Conservation (phyloP, 208 protist genomes). For the Porcisia hertigi region DNA sequence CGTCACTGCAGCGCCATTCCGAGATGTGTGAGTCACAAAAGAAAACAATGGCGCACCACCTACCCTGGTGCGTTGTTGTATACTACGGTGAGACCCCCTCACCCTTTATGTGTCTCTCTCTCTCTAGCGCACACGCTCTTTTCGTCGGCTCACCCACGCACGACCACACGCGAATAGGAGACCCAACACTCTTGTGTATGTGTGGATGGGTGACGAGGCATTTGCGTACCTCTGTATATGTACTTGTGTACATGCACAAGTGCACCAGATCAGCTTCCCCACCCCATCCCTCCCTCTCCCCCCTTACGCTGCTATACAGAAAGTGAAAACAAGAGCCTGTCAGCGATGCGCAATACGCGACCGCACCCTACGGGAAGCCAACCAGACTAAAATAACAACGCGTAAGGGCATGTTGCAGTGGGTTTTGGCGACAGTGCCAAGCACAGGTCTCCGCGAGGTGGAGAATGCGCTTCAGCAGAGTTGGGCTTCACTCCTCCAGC, state of each 20-base stretch:
- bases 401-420: neutral
- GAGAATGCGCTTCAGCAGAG: neutral
- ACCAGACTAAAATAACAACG: neutral
- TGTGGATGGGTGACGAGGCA: neutral
- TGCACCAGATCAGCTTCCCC: neutral
- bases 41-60: too few species aligned
- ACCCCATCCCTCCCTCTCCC: neutral
- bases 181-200: neutral
- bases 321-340: neutral
- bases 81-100: too few species aligned
- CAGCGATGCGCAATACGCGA: neutral
- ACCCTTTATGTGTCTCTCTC: too few species aligned
- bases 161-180: too few species aligned
- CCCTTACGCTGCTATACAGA: neutral
- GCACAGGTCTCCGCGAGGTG: neutral
- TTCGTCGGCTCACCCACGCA: too few species aligned
- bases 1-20: too few species aligned
- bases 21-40: too few species aligned
- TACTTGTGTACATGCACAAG: neutral
- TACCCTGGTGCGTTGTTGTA: too few species aligned
- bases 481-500: neutral
- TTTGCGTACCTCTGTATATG: neutral
- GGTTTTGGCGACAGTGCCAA: neutral
- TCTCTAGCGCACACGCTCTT: too few species aligned
- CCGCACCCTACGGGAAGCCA: neutral